Base-by-base conservation (phyloP, 176 grass and related monocot species). In the Lolium multiflorum region DNA sequence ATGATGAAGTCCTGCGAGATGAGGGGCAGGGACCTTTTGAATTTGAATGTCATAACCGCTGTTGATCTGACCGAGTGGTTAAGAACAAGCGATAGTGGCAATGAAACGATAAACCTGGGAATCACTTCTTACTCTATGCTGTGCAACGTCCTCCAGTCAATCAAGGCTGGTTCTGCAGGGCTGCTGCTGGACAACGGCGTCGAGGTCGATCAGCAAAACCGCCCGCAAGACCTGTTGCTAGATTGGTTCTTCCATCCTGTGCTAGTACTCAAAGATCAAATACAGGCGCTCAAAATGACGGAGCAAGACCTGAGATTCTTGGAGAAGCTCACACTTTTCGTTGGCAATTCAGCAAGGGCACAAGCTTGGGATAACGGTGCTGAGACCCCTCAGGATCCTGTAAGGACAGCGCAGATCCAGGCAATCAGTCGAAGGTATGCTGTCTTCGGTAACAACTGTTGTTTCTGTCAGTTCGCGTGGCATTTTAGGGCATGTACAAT, bases 171-270 rank as follows among this genome's bases (percentile, higher is more conserved):
- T 14, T 89, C 91, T 17, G 51, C 49, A 18, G 95, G 95, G 22
- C 78, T 98, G 16, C 60, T 98, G 81, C 9, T 98, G 47, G 76
- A 78, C 37, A 83, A 76, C 35, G 94, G 85, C 47, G 22, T 98
- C 0, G 93, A 98, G 84, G 68, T 95, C 5, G 93, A 87, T 6
- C 89, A 93, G 44, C 79, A 86, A 4, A 93, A 98, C 82, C 88
- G 78, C 28, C 95, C 95, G 17, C 89, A 98, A 72, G 95, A 95
- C 66, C 84, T 81, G 77, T 69, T 98, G 68, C 39, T 98, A 12
- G 91, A 92, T 77, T 98, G 95, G 95, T 89, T 95, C 89, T 98
- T 98, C 64, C 91, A 98, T 60, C 95, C 95, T 47, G 75, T 98
- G 35, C 82, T 93, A 24, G 91, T 98, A 56, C 75, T 98, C 11